A percentile compares a stretch with the other conserved stretches of the same genome.
These are phyloP conservation scores for Quambalaria eucalypti DNA, from an alignment of 1,284 basidiomycete genomes.

Conservation along the genomic window DNA sequence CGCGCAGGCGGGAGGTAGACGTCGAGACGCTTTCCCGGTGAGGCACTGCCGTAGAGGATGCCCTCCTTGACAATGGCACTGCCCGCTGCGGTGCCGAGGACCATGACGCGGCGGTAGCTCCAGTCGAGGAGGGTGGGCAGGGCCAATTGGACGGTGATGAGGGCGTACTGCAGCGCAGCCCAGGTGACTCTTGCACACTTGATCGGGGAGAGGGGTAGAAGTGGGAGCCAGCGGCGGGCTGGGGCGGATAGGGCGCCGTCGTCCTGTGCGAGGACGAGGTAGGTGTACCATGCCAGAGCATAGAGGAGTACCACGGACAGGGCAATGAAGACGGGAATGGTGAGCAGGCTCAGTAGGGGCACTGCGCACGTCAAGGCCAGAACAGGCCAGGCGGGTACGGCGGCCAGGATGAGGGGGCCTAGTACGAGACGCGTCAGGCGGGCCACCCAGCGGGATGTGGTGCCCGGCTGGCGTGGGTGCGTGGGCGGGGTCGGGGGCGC, in stretches of 20 bases:
- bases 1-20: constrained; percentile 33
- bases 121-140: constrained; percentile 39
- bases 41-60: constrained; percentile 35
- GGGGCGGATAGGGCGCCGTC: no score
- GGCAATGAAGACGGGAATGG: constrained; percentile 41
- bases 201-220: constrained; percentile 39
- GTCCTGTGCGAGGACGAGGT: constrained; percentile 41
- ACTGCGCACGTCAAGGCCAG: constrained; percentile 10
- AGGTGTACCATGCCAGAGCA: constrained; percentile 41
- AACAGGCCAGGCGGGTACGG: constrained; percentile 32
- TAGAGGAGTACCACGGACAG: constrained; percentile 40
- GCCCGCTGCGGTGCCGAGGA: constrained; percentile 39
- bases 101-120: constrained; percentile 38
- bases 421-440: constrained; percentile 10
- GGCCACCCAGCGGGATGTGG: constrained; percentile 1
- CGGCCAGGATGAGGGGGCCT: constrained; percentile 23
- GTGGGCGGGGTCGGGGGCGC: no score
- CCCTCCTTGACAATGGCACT: constrained; percentile 35
- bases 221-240: constrained; percentile 21
- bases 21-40: constrained; percentile 28
- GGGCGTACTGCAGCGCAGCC: constrained; percentile 25
- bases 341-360: constrained; percentile 2
- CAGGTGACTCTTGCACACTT: constrained; percentile 39
- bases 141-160: constrained; percentile 23
- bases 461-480: no score